These are phyloP conservation scores for Plectosphaerella sp. DNA, from an alignment of 2,329 filamentous ascomycete species.

Conservation along the genomic window DNA sequence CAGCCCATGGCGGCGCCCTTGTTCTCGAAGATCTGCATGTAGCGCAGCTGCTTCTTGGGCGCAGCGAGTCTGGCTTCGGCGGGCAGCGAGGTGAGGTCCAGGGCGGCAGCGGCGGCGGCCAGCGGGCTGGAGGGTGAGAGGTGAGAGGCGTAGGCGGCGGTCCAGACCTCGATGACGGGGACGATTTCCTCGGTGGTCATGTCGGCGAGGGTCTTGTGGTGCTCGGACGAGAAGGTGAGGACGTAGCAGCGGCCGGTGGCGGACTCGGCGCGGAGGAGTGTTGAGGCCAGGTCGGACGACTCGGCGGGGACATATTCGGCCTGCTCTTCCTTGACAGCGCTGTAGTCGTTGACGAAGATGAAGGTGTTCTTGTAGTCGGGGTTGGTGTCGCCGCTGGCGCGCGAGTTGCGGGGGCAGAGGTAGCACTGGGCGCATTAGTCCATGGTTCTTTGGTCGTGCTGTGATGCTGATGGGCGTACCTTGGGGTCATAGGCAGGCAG, in stretches of 20 bases:
- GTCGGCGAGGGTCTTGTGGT: conserved; percentile 90
- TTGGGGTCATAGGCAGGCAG: conserved; percentile 78
- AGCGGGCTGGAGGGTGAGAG: conserved; percentile 69
- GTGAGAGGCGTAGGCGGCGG: conserved; percentile 79
- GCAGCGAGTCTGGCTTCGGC: conserved; percentile 32
- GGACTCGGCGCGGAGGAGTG: conserved; percentile 75
- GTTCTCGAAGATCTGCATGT: conserved; percentile 99
- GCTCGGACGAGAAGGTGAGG: conserved; percentile 85
- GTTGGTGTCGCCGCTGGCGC: conserved; percentile 82
- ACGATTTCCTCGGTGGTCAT: conserved; percentile 73
- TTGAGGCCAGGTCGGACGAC: conserved; percentile 56
- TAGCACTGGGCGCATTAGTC: conserved; percentile 61
- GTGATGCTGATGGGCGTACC: conserved; percentile 29
- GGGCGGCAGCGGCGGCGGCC: conserved; percentile 29
- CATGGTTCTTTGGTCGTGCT: neutral
- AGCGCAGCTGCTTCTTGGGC: conserved; percentile 76
- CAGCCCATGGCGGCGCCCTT: conserved; percentile 98
- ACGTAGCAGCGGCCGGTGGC: conserved; percentile 97
- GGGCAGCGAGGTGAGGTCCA: conserved; percentile 32
- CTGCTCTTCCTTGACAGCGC: conserved; percentile 91
- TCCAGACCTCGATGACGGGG: conserved; percentile 86
- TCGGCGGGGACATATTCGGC: conserved; percentile 60
- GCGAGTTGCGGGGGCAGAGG: conserved; percentile 85
- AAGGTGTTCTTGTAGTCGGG: conserved; percentile 84
- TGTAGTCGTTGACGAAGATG: conserved; percentile 96